phyloP scores from a whole-genome alignment of 2,329 filamentous ascomycete species.

The Penicillium frequentans region DNA sequence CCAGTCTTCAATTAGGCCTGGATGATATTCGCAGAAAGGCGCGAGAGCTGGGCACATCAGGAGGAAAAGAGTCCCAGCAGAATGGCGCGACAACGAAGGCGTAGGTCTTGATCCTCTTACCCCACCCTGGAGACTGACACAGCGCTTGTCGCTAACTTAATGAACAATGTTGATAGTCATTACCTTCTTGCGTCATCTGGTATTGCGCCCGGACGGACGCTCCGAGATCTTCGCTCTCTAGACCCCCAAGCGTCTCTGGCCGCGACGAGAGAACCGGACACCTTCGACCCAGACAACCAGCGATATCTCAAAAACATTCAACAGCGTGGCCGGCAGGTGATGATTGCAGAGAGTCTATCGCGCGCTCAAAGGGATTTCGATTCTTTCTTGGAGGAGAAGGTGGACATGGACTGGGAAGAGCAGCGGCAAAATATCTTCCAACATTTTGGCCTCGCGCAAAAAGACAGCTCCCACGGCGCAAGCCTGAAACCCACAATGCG shows the following conservation, averaged over 20 bases:
- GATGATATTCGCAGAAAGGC: constrained; percentile 78
- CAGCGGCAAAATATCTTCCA: constrained; percentile 92
- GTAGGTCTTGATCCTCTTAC: constrained; percentile 39
- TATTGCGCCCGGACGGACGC: constrained; percentile 79
- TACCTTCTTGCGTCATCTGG: constrained; percentile 92
- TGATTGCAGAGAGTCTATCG: constrained; percentile 88
- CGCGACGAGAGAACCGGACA: constrained; percentile 36
- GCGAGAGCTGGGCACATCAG: constrained; percentile 72
- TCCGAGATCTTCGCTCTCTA: constrained; percentile 84
- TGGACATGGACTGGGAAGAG: constrained; percentile 93
- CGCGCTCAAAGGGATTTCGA: constrained; percentile 91
- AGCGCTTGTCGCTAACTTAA: background rate
- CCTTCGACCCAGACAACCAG: constrained; percentile 57
- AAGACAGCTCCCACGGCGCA: constrained; percentile 42
- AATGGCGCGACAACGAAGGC: constrained; percentile 52
- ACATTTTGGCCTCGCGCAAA: constrained; percentile 80
- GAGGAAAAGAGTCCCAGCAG: constrained; percentile 46
- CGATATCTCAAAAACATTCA: constrained; percentile 83
- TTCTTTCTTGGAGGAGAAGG: constrained; percentile 87
- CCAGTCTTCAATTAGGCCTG: constrained; percentile 84
- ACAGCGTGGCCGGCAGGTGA: constrained; percentile 84
- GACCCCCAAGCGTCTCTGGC: constrained; percentile 61
- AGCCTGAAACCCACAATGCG: constrained; percentile 41
- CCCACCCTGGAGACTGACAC: background rate
- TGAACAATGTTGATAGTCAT: constrained; percentile 57